Evolutionary conservation across 805 yeast species (phyloP).

Genomic region (Priceomyces haplophilus): DNA sequence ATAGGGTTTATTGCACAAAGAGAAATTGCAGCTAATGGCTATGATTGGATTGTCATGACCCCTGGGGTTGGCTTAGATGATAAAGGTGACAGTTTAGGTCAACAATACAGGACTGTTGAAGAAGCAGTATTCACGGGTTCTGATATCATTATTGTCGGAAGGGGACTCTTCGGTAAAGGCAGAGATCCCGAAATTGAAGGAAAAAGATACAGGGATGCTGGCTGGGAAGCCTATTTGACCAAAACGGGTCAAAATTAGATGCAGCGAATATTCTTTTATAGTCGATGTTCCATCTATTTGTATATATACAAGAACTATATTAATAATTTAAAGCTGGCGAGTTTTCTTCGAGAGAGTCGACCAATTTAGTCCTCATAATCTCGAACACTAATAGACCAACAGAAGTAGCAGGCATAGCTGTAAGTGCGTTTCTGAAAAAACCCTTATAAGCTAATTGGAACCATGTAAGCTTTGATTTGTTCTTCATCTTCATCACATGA

Average conservation of each 20-base stretch:
- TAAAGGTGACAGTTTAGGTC: conserved; percentile 93
- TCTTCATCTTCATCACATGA: conserved; percentile 53
- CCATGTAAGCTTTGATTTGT: conserved; percentile 56
- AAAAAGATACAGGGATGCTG: conserved; percentile 84
- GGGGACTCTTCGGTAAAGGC: conserved; percentile 93
- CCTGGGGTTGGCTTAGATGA: conserved; percentile 99
- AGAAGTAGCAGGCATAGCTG: conserved; percentile 85
- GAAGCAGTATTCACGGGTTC: conserved; percentile 84
- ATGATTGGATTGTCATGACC: conserved; percentile 95
- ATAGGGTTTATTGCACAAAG: conserved; percentile 96
- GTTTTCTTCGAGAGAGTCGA: conserved; percentile 29
- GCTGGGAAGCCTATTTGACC: conserved; percentile 85
- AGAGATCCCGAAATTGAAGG: conserved; percentile 89
- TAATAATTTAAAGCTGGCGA: conserved; percentile 9
- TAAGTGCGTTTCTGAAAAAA: conserved; percentile 63
- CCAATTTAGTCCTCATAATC: conserved; percentile 56
- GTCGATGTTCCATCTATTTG: conserved; percentile 1
- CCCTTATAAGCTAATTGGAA: conserved; percentile 75
- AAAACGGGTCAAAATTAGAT: conserved; percentile 19
- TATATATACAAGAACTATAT: conserved; percentile 6
- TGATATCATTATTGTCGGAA: conserved; percentile 95
- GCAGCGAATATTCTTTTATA: neutral
- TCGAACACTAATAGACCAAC: conserved; percentile 84
- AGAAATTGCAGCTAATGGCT: conserved; percentile 77
- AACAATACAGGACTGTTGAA: conserved; percentile 90